Base-by-base conservation (phyloP, 2,329 filamentous ascomycete genomes). In the Penicillium sp. region DNA sequence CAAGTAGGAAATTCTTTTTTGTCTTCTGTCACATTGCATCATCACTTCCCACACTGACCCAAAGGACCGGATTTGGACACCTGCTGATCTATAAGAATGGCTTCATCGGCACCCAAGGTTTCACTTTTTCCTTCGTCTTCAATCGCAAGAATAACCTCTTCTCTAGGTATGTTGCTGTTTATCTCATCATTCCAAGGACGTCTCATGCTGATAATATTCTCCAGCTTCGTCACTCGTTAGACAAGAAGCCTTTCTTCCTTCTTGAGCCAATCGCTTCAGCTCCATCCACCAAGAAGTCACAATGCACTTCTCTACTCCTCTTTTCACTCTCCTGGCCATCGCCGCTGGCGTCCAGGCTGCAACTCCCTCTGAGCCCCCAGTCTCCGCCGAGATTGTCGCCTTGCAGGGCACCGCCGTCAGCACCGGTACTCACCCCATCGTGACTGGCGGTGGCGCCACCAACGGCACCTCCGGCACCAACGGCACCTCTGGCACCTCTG, bases 221-320 rank as follows among this genome's bases (percentile, higher is more conserved):
- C 18, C 39, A 67, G 65, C 60, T 60, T 59, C 50, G 54, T 67
- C 66, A 56, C 57, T 68, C 64, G 65, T 66, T 67, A 55, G 61
- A 62, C 60, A 60, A 64, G 57, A 65, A 60, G 57, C 51, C 50
- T n/a, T 19, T 37, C 37, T 51, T 54, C 33, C 47, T 59, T 56
- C 37, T 61, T 61, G 19, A 62, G 60, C 27, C 64, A 61, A 58
- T 66, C 61, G 55, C 56, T 66, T 65, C 41, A 57, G 2, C 33
- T 52, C 39, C 36, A 60, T 37, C 19, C 24, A 59, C 33, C 31
- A 50, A 44, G 24, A 54, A 43, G 39, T 40, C 63, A 69, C 61
- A 56, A 75, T 75, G 73, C 66, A 69, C 57, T 65, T 73, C 63
- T 52, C 50, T 14, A 65, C 70, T 22, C 56, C 67, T 37, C 44